A percentile compares a stretch with the other conserved stretches of the same genome.
phyloP scores from a whole-genome alignment of 331 rosid species.

The Phaseolus coccineus region DNA sequence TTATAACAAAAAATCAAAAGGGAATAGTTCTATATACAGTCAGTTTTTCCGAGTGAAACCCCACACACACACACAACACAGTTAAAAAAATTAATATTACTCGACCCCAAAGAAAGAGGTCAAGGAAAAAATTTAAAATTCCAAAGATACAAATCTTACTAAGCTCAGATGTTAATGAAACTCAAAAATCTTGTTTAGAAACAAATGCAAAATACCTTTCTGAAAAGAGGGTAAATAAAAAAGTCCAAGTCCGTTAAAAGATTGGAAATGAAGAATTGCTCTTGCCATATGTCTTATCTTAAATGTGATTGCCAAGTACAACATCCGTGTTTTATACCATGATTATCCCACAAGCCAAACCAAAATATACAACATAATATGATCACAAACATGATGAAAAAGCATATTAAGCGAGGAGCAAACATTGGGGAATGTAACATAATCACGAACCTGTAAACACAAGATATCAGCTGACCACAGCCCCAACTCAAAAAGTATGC shows the following conservation, averaged over 20 bases:
- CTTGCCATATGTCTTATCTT: constrained; percentile 17
- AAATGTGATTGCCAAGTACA: constrained; percentile 29
- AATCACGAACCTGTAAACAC: constrained; percentile 82
- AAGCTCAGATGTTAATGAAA: constrained; percentile 21
- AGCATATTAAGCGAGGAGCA: constrained; percentile 18
- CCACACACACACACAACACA: neutral
- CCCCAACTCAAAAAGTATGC: constrained; percentile 74
- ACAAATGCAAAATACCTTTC: neutral
- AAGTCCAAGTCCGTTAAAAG: constrained; percentile 19
- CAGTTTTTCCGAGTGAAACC: constrained; percentile 18
- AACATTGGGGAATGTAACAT: constrained; percentile 27
- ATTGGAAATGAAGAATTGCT: constrained; percentile 25
- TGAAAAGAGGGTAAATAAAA: constrained; percentile 9
- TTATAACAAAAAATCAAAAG: constrained; percentile 37
- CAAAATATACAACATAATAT: constrained; percentile 24
- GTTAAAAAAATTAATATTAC: neutral
- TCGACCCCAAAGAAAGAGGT: neutral
- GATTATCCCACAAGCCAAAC: constrained; percentile 31
- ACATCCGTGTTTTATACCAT: constrained; percentile 8
- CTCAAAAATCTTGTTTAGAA: constrained; percentile 27
- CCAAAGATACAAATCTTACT: constrained; percentile 10
- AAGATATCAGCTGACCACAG: constrained; percentile 89
- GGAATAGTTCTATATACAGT: constrained; percentile 25
- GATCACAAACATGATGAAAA: constrained; percentile 28
- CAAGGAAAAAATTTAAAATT: neutral